Conservation (phyloP, 2,329 filamentous ascomycete genomes). For the Pseudogymnoascus destructans region DNA sequence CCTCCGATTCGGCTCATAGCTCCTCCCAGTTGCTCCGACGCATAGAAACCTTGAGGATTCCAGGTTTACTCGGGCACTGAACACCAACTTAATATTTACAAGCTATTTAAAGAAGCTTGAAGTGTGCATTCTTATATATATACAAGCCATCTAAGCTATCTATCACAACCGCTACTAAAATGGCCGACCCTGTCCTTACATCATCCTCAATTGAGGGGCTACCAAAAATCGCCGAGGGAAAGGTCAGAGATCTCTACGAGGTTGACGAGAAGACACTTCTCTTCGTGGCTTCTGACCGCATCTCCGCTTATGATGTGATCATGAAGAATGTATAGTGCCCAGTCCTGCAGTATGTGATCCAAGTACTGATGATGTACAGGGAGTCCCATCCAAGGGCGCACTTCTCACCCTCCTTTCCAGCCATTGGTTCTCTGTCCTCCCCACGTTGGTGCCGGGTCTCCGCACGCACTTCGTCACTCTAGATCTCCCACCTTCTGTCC, state of each 20-base stretch:
- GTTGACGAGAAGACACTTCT: conserved; percentile 59
- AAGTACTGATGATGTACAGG: conserved; percentile 34
- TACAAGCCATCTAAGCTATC: conserved; percentile 2
- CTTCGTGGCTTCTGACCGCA: conserved; percentile 77
- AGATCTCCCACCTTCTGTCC: conserved; percentile 38
- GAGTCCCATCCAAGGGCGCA: conserved; percentile 53
- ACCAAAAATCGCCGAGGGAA: conserved; percentile 33
- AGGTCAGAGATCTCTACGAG: conserved; percentile 72
- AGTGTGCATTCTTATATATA: not conserved
- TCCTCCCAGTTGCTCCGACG: not conserved
- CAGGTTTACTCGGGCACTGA: not conserved
- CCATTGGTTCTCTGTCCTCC: conserved; percentile 55
- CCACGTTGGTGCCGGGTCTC: conserved; percentile 40
- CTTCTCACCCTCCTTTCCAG: conserved; percentile 54
- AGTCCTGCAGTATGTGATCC: conserved; percentile 34
- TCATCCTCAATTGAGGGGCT: conserved; percentile 16
- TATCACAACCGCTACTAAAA: conserved; percentile 8
- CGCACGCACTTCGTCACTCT: conserved; percentile 51
- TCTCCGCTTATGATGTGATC: conserved; percentile 90
- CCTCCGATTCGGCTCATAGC: conserved; percentile 3
- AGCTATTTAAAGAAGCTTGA: not conserved
- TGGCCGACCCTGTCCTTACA: conserved; percentile 16
- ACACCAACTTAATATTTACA: not conserved
- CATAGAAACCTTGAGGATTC: conserved; percentile 1
- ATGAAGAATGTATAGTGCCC: conserved; percentile 56